Conservation (phyloP, 108 stramenopile species). For the Cyclotella distinguenda region DNA sequence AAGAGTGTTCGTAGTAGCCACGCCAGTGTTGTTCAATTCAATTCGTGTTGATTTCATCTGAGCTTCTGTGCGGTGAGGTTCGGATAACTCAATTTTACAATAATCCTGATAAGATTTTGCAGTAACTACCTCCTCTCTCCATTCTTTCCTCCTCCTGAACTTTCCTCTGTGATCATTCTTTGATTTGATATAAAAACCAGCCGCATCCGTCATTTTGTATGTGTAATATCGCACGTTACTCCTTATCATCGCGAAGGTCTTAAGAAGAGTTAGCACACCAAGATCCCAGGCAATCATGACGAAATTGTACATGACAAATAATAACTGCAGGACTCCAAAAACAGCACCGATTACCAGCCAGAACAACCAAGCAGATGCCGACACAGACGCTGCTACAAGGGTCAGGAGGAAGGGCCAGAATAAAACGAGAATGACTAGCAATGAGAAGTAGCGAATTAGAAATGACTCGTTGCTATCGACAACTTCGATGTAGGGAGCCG, state of each 20-base stretch:
- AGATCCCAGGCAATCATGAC: conserved; percentile 78
- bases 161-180: conserved; percentile 17
- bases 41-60: background rate
- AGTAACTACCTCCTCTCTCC: conserved; percentile 62
- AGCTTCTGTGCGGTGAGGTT: conserved; percentile 7
- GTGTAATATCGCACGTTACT: conserved; percentile 32
- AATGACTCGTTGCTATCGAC: background rate
- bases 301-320: conserved; percentile 82
- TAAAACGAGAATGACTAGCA: conserved; percentile 50
- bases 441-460: conserved; percentile 22
- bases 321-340: conserved; percentile 66
- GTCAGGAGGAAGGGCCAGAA: conserved; percentile 81
- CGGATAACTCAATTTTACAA: conserved; percentile 60
- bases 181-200: conserved; percentile 6
- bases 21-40: background rate
- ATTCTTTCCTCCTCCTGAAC: conserved; percentile 61
- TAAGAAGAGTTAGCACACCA: conserved; percentile 54
- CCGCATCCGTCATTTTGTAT: conserved; percentile 25
- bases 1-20: background rate
- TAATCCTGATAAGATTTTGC: conserved; percentile 63
- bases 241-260: conserved; percentile 64
- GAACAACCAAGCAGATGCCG: conserved; percentile 82
- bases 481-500: background rate
- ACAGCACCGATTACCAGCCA: conserved; percentile 72
- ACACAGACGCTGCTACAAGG: conserved; percentile 57